Conservation (phyloP, 164 flowering plant species). For the Vitis vinifera region DNA sequence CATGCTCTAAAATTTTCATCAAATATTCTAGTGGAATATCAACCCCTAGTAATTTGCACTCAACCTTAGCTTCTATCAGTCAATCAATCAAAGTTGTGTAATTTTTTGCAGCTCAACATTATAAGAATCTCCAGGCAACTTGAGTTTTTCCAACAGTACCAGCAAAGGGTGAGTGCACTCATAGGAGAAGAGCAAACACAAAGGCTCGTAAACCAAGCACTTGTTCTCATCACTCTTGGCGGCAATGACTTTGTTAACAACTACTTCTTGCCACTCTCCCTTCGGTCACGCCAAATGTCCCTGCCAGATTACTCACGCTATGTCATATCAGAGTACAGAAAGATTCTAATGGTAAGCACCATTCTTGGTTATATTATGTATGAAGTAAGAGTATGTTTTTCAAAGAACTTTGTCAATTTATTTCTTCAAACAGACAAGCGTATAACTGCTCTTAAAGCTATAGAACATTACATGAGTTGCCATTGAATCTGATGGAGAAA, state of each 20-base stretch:
- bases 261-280: slow-evolving; percentile 61
- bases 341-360: slow-evolving; percentile 45
- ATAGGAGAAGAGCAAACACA: slow-evolving; percentile 39
- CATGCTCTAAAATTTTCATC: too few relatives aligned
- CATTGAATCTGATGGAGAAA: too few relatives aligned
- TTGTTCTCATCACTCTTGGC: slow-evolving; percentile 62
- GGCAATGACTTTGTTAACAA: slow-evolving; percentile 92
- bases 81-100: not conserved
- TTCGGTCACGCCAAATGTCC: slow-evolving; percentile 52
- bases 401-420: too few relatives aligned
- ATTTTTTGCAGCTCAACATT: slow-evolving; percentile 50
- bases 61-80: too few relatives aligned
- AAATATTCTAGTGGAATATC: too few relatives aligned
- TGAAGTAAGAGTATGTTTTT: too few relatives aligned
- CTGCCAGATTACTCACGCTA: slow-evolving; percentile 43
- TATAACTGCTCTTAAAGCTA: too few relatives aligned
- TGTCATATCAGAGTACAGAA: slow-evolving; percentile 57
- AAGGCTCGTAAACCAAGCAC: slow-evolving; percentile 50
- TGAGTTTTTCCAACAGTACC: slow-evolving; percentile 51
- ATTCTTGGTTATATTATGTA: too few relatives aligned
- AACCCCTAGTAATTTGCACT: too few relatives aligned
- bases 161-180: slow-evolving; percentile 35
- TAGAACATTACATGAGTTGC: too few relatives aligned
- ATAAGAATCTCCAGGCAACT: slow-evolving; percentile 50
- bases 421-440: too few relatives aligned